phyloP scores from a whole-genome alignment of 768 basidiomycete genomes.

The Lactifluus volemus region DNA sequence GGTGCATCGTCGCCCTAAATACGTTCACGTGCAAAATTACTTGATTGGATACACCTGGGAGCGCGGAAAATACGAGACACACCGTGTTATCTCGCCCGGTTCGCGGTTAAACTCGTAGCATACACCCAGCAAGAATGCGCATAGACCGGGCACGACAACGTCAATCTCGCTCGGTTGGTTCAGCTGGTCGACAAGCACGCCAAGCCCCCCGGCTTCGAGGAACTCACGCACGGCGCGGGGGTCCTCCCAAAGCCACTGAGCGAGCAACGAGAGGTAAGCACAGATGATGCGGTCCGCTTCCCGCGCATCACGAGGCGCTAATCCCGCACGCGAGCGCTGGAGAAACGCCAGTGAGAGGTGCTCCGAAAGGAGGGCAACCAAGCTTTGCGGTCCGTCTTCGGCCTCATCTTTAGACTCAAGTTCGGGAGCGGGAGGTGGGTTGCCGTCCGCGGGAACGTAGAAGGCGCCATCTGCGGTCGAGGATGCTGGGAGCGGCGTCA shows the following conservation, averaged over 20 bases:
- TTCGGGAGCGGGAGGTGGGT: slow-evolving; percentile 28
- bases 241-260: slow-evolving; percentile 97
- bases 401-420: slow-evolving; percentile 31
- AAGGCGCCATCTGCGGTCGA: slow-evolving; percentile 37
- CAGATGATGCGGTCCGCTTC: slow-evolving; percentile 91
- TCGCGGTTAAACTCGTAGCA: slow-evolving; percentile 97
- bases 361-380: slow-evolving; percentile 82
- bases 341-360: slow-evolving; percentile 84
- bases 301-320: slow-evolving; percentile 59
- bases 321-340: slow-evolving; percentile 57
- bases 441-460: slow-evolving; percentile 68
- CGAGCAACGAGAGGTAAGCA: slow-evolving; percentile 73
- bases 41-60: not conserved
- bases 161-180: slow-evolving; percentile 85
- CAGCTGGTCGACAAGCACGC: slow-evolving; percentile 88
- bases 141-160: slow-evolving; percentile 79
- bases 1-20: slow-evolving; percentile 70
- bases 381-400: slow-evolving; percentile 58
- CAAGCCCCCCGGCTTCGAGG: slow-evolving; percentile 81
- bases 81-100: slow-evolving; percentile 94
- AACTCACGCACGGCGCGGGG: slow-evolving; percentile 82
- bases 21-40: not conserved
- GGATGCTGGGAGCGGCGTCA: slow-evolving; percentile 20
- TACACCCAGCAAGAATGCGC: slow-evolving; percentile 83
- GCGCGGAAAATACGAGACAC: slow-evolving; percentile 20